A percentile compares a stretch with the other conserved stretches of the same genome.
Evolutionary conservation across 2,329 filamentous ascomycete species (phyloP).

Genomic region (Pyrenochaeta sp.): DNA sequence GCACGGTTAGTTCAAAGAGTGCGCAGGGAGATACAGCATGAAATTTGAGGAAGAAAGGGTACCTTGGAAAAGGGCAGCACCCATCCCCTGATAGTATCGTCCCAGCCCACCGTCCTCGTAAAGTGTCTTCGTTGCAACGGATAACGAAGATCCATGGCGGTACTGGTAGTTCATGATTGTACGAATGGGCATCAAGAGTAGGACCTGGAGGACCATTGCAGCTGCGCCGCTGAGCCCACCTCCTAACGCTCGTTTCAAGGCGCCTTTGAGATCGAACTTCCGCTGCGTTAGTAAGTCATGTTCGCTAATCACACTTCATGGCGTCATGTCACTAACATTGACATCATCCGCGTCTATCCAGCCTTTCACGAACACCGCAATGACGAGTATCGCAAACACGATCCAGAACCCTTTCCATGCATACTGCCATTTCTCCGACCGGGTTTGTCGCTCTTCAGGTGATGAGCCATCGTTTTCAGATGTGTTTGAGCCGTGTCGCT

Average conservation of each 20-base stretch:
- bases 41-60: background rate
- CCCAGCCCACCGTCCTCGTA: slow-evolving; percentile 36
- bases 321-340: slow-evolving; percentile 20
- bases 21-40: background rate
- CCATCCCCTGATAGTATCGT: slow-evolving; percentile 38
- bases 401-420: slow-evolving; percentile 26
- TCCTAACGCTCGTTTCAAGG: slow-evolving; percentile 36
- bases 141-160: slow-evolving; percentile 36
- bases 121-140: slow-evolving; percentile 33
- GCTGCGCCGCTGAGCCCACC: slow-evolving; percentile 41
- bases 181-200: slow-evolving; percentile 41
- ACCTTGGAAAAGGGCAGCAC: slow-evolving; percentile 37
- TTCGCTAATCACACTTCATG: background rate
- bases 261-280: slow-evolving; percentile 38
- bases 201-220: slow-evolving; percentile 40
- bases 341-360: slow-evolving; percentile 41
- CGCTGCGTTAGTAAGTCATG: background rate
- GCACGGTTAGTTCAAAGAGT: background rate
- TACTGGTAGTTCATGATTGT: slow-evolving; percentile 46
- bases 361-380: slow-evolving; percentile 35
- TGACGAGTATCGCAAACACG: slow-evolving; percentile 17
- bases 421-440: slow-evolving; percentile 24
- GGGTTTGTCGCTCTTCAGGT: slow-evolving; percentile 19
- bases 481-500: slow-evolving; percentile 4
- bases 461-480: slow-evolving; percentile 11